Evolutionary conservation across 805 yeast genomes (phyloP), one percentile per base, ranked within the genome.

Genomic region (Candida dendrica): DNA sequence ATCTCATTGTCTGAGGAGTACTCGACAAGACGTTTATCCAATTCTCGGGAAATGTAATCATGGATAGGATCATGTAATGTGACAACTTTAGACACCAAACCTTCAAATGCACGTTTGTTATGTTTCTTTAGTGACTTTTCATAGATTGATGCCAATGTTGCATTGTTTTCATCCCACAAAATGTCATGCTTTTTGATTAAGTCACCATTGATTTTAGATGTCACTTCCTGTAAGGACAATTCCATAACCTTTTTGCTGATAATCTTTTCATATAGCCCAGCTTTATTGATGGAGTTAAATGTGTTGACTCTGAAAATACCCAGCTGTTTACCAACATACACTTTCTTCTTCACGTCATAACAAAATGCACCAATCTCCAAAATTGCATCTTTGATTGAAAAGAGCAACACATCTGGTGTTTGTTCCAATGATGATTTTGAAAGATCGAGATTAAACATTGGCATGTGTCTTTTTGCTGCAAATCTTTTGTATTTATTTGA

Each of bases 101-200:
- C 52, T 45, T 56, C 42, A 48, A 47, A 45, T 48, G 61, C 19
- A 52, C 52, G 49, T 48, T 60, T 47, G 42, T 55, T 43, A 47
- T 58, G 42, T 53, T 61, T 40, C 33, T 64, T 61, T 10, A 54
- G 38, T 31, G 65, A 59, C 38, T 63, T 61, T 6, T 63, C 85
- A 63, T 88, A 89, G 15, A 88, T 84, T 53, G 80, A 81, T 3
- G 89, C 79, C 27, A 90, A 75, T 48, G 82, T 88, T 55, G 84
- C 90, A 29, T 95, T 95, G 59, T 89, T 89, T 57, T 90, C 95
- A 6, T 95, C 93, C 97, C 97, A 90, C 20, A 90, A 63, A 20
- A 81, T 74, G 47, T 88, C 83, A 50, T 88, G 95, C 22, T 79
- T 79, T 14, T 71, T 65, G 54, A 76, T 66, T n/a, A 87, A 63